A percentile compares a stretch with the other conserved stretches of the same genome.
Conservation (phyloP, 306 rosid species). For the Luffa acutangula region DNA sequence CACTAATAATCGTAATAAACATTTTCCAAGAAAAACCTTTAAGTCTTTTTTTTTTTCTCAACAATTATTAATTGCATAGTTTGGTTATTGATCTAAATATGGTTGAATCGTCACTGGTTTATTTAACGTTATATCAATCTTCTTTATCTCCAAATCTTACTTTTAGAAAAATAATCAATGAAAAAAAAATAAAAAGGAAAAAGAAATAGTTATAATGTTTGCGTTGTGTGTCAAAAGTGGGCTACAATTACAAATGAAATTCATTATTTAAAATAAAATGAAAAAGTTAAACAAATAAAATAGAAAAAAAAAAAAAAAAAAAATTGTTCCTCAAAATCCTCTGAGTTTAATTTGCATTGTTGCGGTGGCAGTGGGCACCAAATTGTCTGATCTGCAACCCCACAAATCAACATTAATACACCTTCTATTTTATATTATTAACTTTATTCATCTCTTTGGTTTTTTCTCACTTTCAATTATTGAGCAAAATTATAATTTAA, state of each 20-base stretch:
- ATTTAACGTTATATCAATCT: neutral
- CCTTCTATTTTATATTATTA: neutral
- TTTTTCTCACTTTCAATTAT: neutral
- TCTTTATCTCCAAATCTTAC: neutral
- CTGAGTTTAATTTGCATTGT: neutral
- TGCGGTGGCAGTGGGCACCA: constrained; percentile 5
- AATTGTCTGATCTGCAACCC: constrained; percentile 9
- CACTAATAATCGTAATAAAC: too few relatives aligned
- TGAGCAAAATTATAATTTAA: neutral
- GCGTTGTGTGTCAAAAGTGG: neutral
- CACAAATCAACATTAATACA: constrained; percentile 1
- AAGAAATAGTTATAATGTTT: neutral
- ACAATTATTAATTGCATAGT: too few relatives aligned
- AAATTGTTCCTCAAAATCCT: neutral
- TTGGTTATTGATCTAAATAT: too few relatives aligned
- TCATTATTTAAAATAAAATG: neutral
- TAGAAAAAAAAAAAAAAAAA: neutral
- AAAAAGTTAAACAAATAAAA: neutral
- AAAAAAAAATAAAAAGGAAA: neutral
- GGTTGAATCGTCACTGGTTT: neutral
- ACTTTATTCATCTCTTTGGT: neutral
- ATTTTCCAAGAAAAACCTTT: too few relatives aligned
- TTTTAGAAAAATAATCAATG: neutral
- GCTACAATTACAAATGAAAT: neutral
- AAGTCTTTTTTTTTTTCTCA: too few relatives aligned